phyloP scores from a whole-genome alignment of 371 early-diverging fungal genomes.

The Pancytospora philotis region DNA sequence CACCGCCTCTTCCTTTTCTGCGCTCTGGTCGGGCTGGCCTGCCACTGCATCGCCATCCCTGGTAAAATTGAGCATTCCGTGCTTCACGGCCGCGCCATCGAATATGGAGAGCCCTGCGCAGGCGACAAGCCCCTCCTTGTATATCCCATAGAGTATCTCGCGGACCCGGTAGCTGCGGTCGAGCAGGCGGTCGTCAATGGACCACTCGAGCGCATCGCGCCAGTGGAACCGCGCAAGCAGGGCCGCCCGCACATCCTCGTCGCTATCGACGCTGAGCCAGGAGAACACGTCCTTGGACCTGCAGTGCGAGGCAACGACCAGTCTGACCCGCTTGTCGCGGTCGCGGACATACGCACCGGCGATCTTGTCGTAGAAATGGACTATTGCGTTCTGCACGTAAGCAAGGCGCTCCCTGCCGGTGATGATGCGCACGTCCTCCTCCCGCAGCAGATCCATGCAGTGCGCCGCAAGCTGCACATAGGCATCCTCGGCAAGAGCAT shows the following conservation, averaged over 20 bases:
- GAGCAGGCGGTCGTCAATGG: not conserved
- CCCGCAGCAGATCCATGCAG: not conserved
- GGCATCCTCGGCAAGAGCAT: not conserved
- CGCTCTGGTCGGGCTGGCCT: not conserved
- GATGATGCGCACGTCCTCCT: not conserved
- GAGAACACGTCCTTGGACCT: not conserved
- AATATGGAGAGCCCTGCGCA: not conserved
- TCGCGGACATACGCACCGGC: not conserved
- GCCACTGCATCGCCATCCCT: not conserved
- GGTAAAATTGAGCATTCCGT: not conserved
- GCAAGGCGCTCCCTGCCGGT: not conserved
- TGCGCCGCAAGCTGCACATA: not conserved
- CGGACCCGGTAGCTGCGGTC: not conserved
- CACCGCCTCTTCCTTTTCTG: not conserved
- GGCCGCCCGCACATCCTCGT: constrained; percentile 12
- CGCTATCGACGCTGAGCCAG: not conserved
- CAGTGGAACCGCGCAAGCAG: not conserved
- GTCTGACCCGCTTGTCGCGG: not conserved
- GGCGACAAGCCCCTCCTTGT: not conserved
- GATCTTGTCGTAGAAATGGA: not conserved
- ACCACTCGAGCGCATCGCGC: not conserved
- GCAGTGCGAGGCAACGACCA: constrained; percentile 1
- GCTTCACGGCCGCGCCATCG: not conserved
- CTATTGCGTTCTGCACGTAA: not conserved
- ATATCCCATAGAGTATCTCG: constrained; percentile 12